Evolutionary conservation across 2,329 filamentous ascomycete species (phyloP).

Genomic region (Ascochyta viciae-villosae): DNA sequence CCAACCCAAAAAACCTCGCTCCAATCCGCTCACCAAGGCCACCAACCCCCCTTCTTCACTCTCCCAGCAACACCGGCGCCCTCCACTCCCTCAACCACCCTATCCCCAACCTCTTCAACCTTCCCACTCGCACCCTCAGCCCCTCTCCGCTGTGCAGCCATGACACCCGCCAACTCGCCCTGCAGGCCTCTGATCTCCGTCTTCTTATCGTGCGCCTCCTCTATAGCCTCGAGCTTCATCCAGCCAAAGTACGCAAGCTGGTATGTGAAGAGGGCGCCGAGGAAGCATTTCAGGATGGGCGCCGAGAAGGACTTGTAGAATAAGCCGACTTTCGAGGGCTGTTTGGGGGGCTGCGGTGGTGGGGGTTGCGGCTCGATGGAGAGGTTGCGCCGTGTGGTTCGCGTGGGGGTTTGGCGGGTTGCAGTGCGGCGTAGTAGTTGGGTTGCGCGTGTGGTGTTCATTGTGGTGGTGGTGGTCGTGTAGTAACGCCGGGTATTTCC

Average conservation of each 20-base stretch:
- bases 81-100: slow-evolving; percentile 21
- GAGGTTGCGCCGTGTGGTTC: slow-evolving; percentile 1
- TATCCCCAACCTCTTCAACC: slow-evolving; percentile 24
- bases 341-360: slow-evolving; percentile 46
- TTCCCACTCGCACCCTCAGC: slow-evolving; percentile 18
- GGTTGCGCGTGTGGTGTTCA: slow-evolving; percentile 4
- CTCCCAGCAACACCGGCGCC: slow-evolving; percentile 20
- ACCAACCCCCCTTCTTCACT: slow-evolving; percentile 31
- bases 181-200: slow-evolving; percentile 31
- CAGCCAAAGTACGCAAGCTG: slow-evolving; percentile 78
- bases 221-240: slow-evolving; percentile 76
- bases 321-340: slow-evolving; percentile 47
- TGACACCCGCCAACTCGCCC: slow-evolving; percentile 30
- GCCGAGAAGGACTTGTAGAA: slow-evolving; percentile 80
- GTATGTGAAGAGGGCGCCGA: slow-evolving; percentile 79
- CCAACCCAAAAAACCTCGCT: too few relatives aligned
- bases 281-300: slow-evolving; percentile 75
- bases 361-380: slow-evolving; percentile 9
- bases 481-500: too few relatives aligned
- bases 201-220: slow-evolving; percentile 64
- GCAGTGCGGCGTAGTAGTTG: slow-evolving; percentile 4
- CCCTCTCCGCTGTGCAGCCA: slow-evolving; percentile 25
- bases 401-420: slow-evolving; percentile 1
- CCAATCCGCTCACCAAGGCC: slow-evolving; percentile 29
- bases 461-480: neutral